These are phyloP conservation scores for Microbotryum silenes-acaulis DNA, from an alignment of 1,284 basidiomycete genomes.

Conservation along the genomic window DNA sequence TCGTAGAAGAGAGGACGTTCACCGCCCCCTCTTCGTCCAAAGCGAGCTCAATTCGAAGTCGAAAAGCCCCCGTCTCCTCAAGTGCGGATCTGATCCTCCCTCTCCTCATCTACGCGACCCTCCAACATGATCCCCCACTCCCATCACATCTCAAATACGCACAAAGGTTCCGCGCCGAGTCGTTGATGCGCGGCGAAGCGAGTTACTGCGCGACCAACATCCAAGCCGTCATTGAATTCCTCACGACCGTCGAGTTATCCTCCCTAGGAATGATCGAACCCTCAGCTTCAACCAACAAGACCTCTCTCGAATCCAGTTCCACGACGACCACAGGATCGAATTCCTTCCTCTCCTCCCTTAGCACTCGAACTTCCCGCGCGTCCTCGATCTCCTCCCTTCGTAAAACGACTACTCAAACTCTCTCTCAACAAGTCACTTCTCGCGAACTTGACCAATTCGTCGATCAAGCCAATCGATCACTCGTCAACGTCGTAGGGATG, in stretches of 20 bases:
- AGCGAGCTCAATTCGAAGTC: constrained; percentile 12
- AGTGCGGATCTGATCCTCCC: constrained; percentile 70
- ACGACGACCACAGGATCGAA: neutral
- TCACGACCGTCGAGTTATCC: constrained; percentile 80
- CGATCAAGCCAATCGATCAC: constrained; percentile 27
- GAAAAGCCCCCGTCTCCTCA: constrained; percentile 13
- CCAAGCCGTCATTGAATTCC: constrained; percentile 85
- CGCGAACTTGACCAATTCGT: constrained; percentile 32
- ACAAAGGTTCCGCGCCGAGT: constrained; percentile 68
- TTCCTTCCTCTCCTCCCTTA: neutral
- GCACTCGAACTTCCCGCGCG: neutral
- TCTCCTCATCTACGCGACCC: constrained; percentile 81
- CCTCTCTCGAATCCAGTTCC: neutral
- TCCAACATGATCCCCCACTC: constrained; percentile 77
- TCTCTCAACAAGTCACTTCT: constrained; percentile 5
- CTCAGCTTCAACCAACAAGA: constrained; percentile 36
- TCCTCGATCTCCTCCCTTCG: constrained; percentile 6
- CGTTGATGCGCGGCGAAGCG: constrained; percentile 69
- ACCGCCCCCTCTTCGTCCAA: constrained; percentile 18
- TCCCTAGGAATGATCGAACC: constrained; percentile 64
- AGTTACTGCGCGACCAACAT: constrained; percentile 87
- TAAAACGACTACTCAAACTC: neutral
- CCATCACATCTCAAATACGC: constrained; percentile 79
- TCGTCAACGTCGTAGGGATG: constrained; percentile 28
- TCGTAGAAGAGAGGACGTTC: too few relatives aligned